Percentiles rank a stretch among this genome's conserved stretches.
These are phyloP conservation scores for Cynanchum wilfordii DNA, from an alignment of 257 asterid species.

Conservation along the genomic window DNA sequence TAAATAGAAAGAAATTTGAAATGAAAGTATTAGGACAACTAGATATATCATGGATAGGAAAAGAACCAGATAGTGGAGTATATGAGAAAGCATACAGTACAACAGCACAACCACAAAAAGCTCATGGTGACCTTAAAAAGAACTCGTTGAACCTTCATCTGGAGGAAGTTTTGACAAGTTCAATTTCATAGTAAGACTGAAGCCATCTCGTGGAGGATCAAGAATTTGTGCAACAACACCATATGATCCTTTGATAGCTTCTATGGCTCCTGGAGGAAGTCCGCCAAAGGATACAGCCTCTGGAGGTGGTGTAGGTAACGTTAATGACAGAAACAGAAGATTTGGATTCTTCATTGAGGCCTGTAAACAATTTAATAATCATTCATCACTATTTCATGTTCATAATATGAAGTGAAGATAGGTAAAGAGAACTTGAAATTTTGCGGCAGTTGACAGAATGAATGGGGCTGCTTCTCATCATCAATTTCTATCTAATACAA, in stretches of 20 bases:
- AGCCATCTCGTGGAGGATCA: conserved; percentile 98
- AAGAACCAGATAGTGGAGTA: conserved; percentile 1
- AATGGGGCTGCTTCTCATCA: not conserved
- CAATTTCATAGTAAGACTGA: conserved; percentile 83
- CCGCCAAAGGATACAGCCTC: conserved; percentile 81
- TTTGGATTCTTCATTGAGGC: conserved; percentile 78
- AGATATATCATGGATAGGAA: not conserved
- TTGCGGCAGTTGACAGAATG: not conserved
- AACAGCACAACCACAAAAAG: conserved; percentile 35
- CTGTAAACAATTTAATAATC: conserved; percentile 30
- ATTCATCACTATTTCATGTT: not conserved
- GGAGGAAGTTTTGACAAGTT: conserved; percentile 93
- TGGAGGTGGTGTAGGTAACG: conserved; percentile 85
- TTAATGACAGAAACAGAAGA: conserved; percentile 59
- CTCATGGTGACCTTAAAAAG: conserved; percentile 52
- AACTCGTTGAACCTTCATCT: conserved; percentile 91
- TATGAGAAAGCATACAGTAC: conserved; percentile 16
- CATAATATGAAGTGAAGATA: not conserved
- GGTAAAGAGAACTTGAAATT: not conserved
- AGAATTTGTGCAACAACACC: conserved; percentile 82
- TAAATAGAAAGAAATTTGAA: not conserved
- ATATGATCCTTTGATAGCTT: conserved; percentile 84
- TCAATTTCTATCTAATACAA: not conserved
- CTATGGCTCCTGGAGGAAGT: conserved; percentile 89
- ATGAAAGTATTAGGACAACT: not conserved